These are phyloP conservation scores for Dactylellina parvicollis DNA, from an alignment of 2,329 filamentous ascomycete species.

Conservation along the genomic window DNA sequence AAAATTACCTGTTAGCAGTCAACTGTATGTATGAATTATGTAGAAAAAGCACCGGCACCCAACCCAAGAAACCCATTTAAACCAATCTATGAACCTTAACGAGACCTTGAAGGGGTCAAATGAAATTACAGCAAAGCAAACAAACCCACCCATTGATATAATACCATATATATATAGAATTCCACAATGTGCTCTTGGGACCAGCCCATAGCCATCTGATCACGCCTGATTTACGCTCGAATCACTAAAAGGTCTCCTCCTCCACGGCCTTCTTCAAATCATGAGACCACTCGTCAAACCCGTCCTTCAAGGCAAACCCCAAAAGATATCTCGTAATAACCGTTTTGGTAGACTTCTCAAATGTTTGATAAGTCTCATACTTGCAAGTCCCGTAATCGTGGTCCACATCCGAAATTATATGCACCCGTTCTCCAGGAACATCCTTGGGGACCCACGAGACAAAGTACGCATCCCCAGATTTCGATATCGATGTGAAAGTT, in stretches of 20 bases:
- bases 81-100: too few relatives aligned
- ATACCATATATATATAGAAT: too few relatives aligned
- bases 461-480: slow-evolving; percentile 24
- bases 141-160: too few relatives aligned
- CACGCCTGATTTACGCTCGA: not conserved
- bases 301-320: not conserved
- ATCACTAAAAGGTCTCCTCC: slow-evolving; percentile 4
- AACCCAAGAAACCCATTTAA: too few relatives aligned
- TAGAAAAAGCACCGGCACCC: too few relatives aligned
- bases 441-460: slow-evolving; percentile 12
- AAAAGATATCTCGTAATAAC: slow-evolving; percentile 12
- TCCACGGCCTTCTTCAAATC: slow-evolving; percentile 45
- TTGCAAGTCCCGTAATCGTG: slow-evolving; percentile 41
- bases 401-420: slow-evolving; percentile 35
- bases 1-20: too few relatives aligned
- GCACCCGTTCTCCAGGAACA: slow-evolving; percentile 25
- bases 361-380: slow-evolving; percentile 46
- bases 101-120: too few relatives aligned
- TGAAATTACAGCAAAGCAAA: too few relatives aligned
- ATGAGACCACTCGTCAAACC: slow-evolving; percentile 39
- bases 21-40: too few relatives aligned
- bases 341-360: slow-evolving; percentile 21
- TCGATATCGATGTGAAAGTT: slow-evolving; percentile 30
- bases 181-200: not conserved
- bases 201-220: not conserved